A percentile compares a stretch with the other conserved stretches of the same genome.
Conservation (phyloP, 495 filamentous ascomycete genomes). For the Lophium mytilinum region DNA sequence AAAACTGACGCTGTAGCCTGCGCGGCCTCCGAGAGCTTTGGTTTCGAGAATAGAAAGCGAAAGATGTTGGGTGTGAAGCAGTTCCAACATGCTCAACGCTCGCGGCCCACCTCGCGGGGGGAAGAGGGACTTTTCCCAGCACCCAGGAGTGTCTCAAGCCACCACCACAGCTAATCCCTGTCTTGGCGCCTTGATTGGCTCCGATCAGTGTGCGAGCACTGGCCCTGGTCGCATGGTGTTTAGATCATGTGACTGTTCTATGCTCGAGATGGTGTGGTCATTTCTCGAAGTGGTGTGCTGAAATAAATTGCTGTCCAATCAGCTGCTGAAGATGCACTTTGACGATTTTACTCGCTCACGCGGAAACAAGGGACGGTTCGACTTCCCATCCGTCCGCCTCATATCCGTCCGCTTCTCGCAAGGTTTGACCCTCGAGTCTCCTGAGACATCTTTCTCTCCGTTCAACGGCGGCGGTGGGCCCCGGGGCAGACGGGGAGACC, state of each 20-base stretch:
- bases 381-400: not conserved
- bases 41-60: not conserved
- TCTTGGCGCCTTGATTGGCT: constrained; percentile 13
- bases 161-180: constrained; percentile 7
- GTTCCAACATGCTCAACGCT: constrained; percentile 8
- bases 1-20: not conserved
- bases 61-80: not conserved
- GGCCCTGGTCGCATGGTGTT: constrained; percentile 10
- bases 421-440: not conserved
- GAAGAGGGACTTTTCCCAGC: constrained; percentile 8
- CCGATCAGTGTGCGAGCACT: constrained; percentile 6
- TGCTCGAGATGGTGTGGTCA: constrained; percentile 10
- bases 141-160: constrained; percentile 10
- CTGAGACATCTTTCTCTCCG: not conserved
- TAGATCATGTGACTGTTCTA: constrained; percentile 16
- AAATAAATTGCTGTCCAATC: not conserved
- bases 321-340: not conserved
- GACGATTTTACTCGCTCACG: not conserved
- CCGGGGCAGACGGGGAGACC: not conserved
- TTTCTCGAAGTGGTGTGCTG: not conserved
- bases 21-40: constrained; percentile 3
- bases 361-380: not conserved
- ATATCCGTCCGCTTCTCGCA: not conserved
- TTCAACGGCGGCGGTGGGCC: not conserved
- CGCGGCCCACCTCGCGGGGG: constrained; percentile 9